Evolutionary conservation across 2,329 filamentous ascomycete genomes (phyloP).

Genomic region (Fusarium setosum): DNA sequence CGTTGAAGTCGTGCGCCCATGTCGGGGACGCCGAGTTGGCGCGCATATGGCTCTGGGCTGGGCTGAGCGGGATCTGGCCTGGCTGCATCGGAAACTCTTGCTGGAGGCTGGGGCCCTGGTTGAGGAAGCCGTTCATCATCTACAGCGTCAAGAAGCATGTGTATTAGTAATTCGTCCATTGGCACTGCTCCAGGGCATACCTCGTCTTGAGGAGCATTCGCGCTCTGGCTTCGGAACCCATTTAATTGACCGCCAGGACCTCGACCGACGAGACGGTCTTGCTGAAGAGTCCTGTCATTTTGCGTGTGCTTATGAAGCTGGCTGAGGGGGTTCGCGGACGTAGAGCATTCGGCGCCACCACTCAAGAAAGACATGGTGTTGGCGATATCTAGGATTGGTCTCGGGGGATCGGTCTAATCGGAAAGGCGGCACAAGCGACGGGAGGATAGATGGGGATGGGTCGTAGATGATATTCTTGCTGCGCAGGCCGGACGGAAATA

Average conservation of each 20-base stretch:
- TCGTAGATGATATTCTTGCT: not conserved
- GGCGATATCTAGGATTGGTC: conserved; percentile 10
- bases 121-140: conserved; percentile 95
- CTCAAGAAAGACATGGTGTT: conserved; percentile 90
- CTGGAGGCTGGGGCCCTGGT: conserved; percentile 74
- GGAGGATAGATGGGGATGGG: not conserved
- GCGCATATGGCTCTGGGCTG: conserved; percentile 64
- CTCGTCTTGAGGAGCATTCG: conserved; percentile 79
- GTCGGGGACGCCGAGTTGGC: conserved; percentile 65
- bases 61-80: conserved; percentile 59
- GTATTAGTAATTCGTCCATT: conserved; percentile 45
- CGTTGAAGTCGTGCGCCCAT: conserved; percentile 65
- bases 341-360: conserved; percentile 95
- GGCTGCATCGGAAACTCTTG: conserved; percentile 66
- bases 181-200: conserved; percentile 52
- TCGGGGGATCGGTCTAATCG: conserved; percentile 17
- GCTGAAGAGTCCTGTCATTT: conserved; percentile 94
- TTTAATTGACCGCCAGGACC: conserved; percentile 77
- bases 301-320: conserved; percentile 98
- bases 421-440: not conserved
- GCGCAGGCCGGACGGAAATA: not conserved
- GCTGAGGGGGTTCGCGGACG: conserved; percentile 92
- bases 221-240: conserved; percentile 79
- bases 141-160: conserved; percentile 50
- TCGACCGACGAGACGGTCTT: conserved; percentile 85